A percentile compares a stretch with the other conserved stretches of the same genome.
Evolutionary conservation across 441 rosid species (phyloP).

Genomic region (Lepidium campestre): DNA sequence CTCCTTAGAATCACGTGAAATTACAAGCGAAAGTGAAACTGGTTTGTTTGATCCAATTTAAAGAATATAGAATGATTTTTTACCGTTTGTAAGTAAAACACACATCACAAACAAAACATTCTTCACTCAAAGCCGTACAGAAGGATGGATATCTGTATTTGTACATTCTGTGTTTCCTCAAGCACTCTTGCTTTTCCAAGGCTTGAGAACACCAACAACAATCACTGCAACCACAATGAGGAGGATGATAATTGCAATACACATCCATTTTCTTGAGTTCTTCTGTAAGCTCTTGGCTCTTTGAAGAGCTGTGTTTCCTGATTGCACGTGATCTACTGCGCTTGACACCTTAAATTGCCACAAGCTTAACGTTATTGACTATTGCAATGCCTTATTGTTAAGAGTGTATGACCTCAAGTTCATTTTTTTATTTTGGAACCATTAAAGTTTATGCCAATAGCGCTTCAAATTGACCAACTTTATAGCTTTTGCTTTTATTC

Average conservation of each 20-base stretch:
- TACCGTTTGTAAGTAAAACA: not conserved
- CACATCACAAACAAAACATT: conserved; percentile 15
- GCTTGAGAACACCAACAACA: conserved; percentile 69
- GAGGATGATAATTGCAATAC: conserved; percentile 84
- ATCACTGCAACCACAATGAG: conserved; percentile 72
- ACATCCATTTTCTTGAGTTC: conserved; percentile 95
- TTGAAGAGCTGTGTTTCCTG: conserved; percentile 78
- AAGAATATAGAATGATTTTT: conserved; percentile 8
- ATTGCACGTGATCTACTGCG: conserved; percentile 92
- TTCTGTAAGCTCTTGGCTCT: conserved; percentile 80
- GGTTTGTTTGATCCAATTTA: conserved; percentile 15
- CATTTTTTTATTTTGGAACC: not conserved
- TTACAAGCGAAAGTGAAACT: not conserved
- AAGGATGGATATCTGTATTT: not conserved
- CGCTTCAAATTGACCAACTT: not conserved
- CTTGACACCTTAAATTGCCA: conserved; percentile 57
- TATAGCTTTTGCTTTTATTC: not conserved
- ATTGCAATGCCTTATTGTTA: not conserved
- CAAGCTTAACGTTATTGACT: not conserved
- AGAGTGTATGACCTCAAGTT: not conserved
- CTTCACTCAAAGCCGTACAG: not conserved
- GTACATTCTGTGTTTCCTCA: not conserved
- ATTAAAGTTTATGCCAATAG: not conserved
- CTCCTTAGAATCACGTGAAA: not conserved
- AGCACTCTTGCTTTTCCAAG: conserved; percentile 73